A percentile compares a stretch with the other conserved stretches of the same genome.
These are phyloP conservation scores for Talaromyces nanjingensis DNA, from an alignment of 495 filamentous ascomycete genomes.

Conservation along the genomic window DNA sequence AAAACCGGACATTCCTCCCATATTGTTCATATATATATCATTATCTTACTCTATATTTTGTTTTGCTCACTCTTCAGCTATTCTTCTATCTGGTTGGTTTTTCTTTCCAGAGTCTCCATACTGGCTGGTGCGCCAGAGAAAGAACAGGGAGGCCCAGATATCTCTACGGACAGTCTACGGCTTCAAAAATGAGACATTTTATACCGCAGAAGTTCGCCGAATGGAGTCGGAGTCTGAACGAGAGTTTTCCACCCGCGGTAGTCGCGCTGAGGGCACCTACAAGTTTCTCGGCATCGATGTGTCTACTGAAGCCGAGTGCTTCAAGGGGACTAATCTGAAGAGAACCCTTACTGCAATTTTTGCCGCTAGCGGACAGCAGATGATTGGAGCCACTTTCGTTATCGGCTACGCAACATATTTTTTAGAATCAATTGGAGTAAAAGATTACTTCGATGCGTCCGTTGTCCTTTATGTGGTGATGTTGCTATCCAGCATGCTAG, in stretches of 20 bases:
- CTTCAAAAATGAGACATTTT: constrained; percentile 14
- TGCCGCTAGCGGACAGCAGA: constrained; percentile 14
- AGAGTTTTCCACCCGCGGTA: constrained; percentile 4
- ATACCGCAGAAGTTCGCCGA: constrained; percentile 11
- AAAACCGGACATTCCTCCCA: neutral
- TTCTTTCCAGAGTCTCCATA: constrained; percentile 21
- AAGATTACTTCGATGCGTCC: constrained; percentile 17
- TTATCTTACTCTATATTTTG: neutral
- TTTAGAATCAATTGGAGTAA: constrained; percentile 16
- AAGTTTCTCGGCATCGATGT: constrained; percentile 12
- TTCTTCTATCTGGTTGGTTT: constrained; percentile 13
- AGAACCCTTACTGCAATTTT: constrained; percentile 17
- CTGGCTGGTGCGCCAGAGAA: constrained; percentile 16
- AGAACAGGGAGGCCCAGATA: constrained; percentile 4
- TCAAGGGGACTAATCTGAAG: constrained; percentile 15
- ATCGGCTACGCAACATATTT: constrained; percentile 22
- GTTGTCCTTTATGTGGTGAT: constrained; percentile 16
- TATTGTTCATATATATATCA: neutral
- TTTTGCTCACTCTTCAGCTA: constrained; percentile 7
- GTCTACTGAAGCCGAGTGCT: constrained; percentile 15
- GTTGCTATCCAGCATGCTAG: constrained; percentile 15
- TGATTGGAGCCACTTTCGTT: constrained; percentile 21
- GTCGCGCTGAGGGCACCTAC: neutral
- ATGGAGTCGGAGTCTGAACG: constrained; percentile 12
- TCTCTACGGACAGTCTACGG: constrained; percentile 13